These are phyloP conservation scores for Eimeria necatrix DNA, from an alignment of 169 alveolate genomes.

Conservation along the genomic window DNA sequence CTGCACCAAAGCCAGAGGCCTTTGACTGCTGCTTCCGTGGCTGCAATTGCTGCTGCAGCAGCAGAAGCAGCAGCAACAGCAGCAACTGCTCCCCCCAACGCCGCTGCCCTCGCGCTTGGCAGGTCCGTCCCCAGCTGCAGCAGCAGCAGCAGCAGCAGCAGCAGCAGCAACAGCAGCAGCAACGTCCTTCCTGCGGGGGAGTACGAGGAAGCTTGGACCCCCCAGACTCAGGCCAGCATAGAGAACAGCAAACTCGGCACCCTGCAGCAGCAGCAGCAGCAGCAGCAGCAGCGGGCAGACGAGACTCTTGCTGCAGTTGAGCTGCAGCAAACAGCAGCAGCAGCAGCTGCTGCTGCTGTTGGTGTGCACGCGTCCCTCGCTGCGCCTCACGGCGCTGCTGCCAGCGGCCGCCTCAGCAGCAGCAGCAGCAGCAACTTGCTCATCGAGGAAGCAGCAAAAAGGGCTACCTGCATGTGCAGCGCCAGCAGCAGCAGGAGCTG, in stretches of 20 bases:
- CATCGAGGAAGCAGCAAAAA: neutral
- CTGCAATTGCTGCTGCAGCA: slow-evolving; percentile 20
- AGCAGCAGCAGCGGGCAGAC: slow-evolving; percentile 12
- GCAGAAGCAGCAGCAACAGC: slow-evolving; percentile 39
- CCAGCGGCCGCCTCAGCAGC: slow-evolving; percentile 2
- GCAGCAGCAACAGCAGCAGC: neutral
- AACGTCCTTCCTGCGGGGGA: neutral
- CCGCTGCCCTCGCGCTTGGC: neutral
- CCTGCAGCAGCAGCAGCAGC: neutral
- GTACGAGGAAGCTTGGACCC: neutral
- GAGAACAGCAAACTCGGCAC: neutral
- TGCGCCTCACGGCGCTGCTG: neutral
- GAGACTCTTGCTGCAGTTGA: neutral
- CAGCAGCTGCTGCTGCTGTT: slow-evolving; percentile 14
- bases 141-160: neutral
- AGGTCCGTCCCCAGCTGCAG: neutral
- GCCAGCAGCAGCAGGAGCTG: slow-evolving; percentile 14
- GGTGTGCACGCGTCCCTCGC: neutral
- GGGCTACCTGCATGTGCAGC: neutral
- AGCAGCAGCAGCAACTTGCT: neutral
- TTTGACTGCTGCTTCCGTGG: neutral
- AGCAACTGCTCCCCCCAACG: neutral
- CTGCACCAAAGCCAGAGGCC: neutral
- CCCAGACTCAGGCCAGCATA: neutral
- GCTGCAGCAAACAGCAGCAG: slow-evolving; percentile 12